Evolutionary conservation across 1,284 basidiomycete genomes (phyloP), one percentile per base, ranked within the genome.

Genomic region (Marasmius oreades): DNA sequence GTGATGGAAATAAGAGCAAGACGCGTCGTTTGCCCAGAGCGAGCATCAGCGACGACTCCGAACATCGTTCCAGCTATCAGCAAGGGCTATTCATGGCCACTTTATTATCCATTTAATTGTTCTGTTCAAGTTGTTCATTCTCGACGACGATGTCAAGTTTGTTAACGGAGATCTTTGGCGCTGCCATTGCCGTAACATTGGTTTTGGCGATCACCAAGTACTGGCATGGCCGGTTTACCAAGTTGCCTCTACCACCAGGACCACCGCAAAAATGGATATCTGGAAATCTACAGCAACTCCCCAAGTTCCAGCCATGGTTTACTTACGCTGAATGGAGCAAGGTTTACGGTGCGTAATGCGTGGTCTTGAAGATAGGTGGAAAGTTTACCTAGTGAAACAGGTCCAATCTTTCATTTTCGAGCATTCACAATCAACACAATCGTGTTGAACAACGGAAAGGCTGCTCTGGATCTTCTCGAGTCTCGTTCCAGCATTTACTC

Each of bases 401-500:
- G 66, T 8, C 61, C 65, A 8, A 56, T 73, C 39, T 47, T 69
- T 20, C 64, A 62, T 45, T 57, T 69, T 18, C 60, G 62, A 20
- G 55, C 64, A 14, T 64, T 65, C 45, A 59, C 59, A 37, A 60
- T 64, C 24, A 57, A 61, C n/a, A 67, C 63, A 14, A 64, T 74
- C 26, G 59, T 74, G 14, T 55, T 75, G 24, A 73, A 72, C 60
- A 64, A 66, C n/a, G 57, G 57, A 6, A 64, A 69, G 51, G 65
- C 63, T 7, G 68, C 64, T 2, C 51, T 61, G 12, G 71, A 71
- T 33, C 64, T 74, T 5, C 58, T 75, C 23, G 70, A 72, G 18
- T 53, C 58, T 4, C 65, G 69, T 7, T 70, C 73, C 1, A 47
- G 57, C 6, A 67, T 70, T 14, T 72, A 71, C 55, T 70, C 70